phyloP scores from a whole-genome alignment of 1,284 basidiomycete species.

The Flammula alnicola region DNA sequence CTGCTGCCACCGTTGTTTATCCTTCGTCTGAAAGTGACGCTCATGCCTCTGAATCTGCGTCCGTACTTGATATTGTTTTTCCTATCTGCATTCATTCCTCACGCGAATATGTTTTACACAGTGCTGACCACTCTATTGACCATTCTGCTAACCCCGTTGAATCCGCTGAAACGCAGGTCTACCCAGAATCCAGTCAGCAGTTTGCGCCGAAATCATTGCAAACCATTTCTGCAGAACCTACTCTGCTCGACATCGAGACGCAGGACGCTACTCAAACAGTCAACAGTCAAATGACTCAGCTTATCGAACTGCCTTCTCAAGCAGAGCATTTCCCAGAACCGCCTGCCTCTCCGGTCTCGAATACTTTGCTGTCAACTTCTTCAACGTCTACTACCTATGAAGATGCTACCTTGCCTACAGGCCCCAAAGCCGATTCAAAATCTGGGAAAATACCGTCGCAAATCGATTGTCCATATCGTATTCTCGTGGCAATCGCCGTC shows the following conservation, averaged over 20 bases:
- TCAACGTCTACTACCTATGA: constrained; percentile 50
- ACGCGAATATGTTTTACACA: constrained; percentile 38
- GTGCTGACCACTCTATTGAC: constrained; percentile 51
- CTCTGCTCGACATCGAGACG: constrained; percentile 49
- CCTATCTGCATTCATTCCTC: constrained; percentile 37
- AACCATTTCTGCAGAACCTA: constrained; percentile 50
- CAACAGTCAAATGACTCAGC: constrained; percentile 26
- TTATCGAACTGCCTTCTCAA: constrained; percentile 30
- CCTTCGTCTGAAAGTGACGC: constrained; percentile 45
- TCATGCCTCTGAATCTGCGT: constrained; percentile 47
- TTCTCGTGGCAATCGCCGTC: constrained; percentile 82
- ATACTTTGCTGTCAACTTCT: constrained; percentile 52
- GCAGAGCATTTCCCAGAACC: constrained; percentile 59
- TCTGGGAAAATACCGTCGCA: constrained; percentile 57
- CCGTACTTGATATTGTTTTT: constrained; percentile 47
- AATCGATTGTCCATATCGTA: constrained; percentile 95
- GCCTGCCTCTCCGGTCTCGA: constrained; percentile 58
- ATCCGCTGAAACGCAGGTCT: constrained; percentile 45
- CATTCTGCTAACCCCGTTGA: constrained; percentile 51
- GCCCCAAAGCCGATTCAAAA: constrained; percentile 32
- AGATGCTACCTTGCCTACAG: constrained; percentile 32
- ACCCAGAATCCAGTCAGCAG: constrained; percentile 21
- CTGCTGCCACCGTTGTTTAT: constrained; percentile 33
- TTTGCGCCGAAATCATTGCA: constrained; percentile 39
- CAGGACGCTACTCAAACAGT: constrained; percentile 34